These are phyloP conservation scores for Dentipellis sp. DNA, from an alignment of 768 basidiomycete genomes.

Conservation along the genomic window DNA sequence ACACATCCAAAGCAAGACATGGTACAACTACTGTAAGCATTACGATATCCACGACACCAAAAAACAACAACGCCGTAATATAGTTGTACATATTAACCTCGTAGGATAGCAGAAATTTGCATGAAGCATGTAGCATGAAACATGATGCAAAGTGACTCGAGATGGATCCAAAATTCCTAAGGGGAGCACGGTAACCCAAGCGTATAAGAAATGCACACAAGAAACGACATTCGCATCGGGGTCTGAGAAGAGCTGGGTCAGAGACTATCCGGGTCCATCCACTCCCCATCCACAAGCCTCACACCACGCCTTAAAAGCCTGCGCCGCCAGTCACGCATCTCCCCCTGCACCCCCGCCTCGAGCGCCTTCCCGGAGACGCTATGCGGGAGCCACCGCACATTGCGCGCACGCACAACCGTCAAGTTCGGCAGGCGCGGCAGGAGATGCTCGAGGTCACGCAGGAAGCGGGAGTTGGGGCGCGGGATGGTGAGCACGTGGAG, in stretches of 20 bases:
- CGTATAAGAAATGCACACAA: neutral
- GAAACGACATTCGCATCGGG: neutral
- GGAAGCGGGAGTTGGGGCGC: constrained; percentile 55
- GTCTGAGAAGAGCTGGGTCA: neutral
- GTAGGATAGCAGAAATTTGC: neutral
- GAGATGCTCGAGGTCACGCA: constrained; percentile 42
- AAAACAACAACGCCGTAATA: too few species aligned
- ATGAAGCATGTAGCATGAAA: neutral
- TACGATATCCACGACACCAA: too few species aligned
- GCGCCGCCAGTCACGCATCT: constrained; percentile 67
- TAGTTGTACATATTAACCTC: too few species aligned
- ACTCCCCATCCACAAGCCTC: constrained; percentile 61
- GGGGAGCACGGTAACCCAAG: neutral
- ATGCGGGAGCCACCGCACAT: constrained; percentile 63
- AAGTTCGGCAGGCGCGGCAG: constrained; percentile 51
- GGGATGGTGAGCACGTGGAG: constrained; percentile 68
- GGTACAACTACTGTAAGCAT: too few species aligned
- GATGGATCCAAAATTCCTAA: neutral
- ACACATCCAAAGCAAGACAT: too few species aligned
- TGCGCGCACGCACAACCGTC: constrained; percentile 47
- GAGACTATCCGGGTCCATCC: constrained; percentile 32
- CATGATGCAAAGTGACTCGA: neutral
- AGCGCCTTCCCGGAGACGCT: constrained; percentile 59
- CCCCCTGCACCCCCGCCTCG: constrained; percentile 71
- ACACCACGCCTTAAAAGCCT: constrained; percentile 50